phyloP scores from a whole-genome alignment of 805 yeast species.

The Wickerhamomyces bovis region DNA sequence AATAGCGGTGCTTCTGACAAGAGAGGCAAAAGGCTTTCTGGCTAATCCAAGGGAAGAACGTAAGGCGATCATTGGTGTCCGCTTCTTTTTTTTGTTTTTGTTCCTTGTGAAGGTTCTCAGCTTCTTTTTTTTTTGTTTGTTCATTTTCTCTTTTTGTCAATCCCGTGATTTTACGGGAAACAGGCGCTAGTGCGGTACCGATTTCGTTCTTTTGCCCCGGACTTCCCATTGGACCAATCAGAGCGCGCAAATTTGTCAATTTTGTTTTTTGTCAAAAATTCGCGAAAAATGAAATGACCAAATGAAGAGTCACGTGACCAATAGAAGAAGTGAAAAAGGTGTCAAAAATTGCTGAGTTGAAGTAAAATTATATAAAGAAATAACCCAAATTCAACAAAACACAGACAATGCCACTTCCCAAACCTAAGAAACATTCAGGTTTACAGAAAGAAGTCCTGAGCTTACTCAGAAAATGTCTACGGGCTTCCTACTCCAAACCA shows the following conservation, averaged over 20 bases:
- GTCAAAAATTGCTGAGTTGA: too few species aligned
- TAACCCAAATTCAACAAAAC: too few species aligned
- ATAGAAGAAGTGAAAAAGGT: too few species aligned
- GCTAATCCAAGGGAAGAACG: background rate
- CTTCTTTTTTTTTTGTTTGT: too few species aligned
- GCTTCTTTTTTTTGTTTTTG: background rate
- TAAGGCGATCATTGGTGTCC: background rate
- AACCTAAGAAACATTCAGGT: slow-evolving; percentile 33
- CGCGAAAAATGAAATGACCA: background rate
- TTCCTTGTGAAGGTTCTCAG: background rate
- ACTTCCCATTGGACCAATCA: background rate
- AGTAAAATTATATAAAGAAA: too few species aligned
- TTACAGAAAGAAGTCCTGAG: slow-evolving; percentile 47
- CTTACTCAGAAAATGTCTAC: slow-evolving; percentile 41
- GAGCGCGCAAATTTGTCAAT: background rate
- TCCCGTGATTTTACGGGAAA: background rate
- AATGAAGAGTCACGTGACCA: background rate
- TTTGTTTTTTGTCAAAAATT: too few species aligned
- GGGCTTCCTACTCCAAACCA: slow-evolving; percentile 43
- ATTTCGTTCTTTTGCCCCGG: background rate
- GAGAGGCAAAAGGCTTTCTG: background rate
- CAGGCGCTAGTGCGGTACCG: background rate
- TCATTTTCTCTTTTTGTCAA: too few species aligned
- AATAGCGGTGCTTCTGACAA: background rate
- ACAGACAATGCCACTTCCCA: background rate